Conservation (phyloP, 441 rosid genomes). For the Omphalea diandra region DNA sequence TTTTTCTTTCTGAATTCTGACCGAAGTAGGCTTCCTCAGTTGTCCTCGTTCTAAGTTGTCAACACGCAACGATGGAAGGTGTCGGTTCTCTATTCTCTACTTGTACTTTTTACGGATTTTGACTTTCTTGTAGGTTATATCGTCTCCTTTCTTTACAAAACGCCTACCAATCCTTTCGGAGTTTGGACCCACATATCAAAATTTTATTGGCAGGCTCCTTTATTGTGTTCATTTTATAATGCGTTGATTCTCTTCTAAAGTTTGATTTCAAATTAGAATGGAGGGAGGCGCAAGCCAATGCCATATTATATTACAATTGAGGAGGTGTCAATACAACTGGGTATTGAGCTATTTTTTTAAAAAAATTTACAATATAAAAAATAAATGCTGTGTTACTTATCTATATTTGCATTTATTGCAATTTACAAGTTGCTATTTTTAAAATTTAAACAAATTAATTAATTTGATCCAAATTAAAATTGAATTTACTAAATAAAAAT, state of each 20-base stretch:
- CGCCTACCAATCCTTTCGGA: background rate
- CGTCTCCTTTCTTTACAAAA: background rate
- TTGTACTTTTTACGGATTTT: constrained; percentile 19
- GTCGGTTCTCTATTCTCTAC: constrained; percentile 26
- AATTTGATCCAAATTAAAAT: too few species aligned
- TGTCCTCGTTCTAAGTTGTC: constrained; percentile 17
- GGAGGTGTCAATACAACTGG: too few species aligned
- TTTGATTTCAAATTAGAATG: constrained; percentile 23
- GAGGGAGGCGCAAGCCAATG: background rate
- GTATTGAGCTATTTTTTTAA: too few species aligned
- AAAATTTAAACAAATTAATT: background rate
- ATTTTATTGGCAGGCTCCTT: background rate
- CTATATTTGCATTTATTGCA: too few species aligned
- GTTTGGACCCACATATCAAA: constrained; percentile 22
- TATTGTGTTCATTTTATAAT: background rate
- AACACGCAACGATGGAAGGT: constrained; percentile 29
- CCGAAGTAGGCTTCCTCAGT: background rate
- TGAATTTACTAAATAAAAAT: too few species aligned
- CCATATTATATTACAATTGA: background rate
- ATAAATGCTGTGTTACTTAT: too few species aligned
- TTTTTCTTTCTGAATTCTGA: constrained; percentile 9
- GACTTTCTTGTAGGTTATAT: constrained; percentile 20
- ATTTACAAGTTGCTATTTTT: too few species aligned
- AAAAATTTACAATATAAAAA: too few species aligned
- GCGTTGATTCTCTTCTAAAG: background rate